These are phyloP conservation scores for Hypoxylon sp. DNA, from an alignment of 2,329 filamentous ascomycete species.

Conservation along the genomic window DNA sequence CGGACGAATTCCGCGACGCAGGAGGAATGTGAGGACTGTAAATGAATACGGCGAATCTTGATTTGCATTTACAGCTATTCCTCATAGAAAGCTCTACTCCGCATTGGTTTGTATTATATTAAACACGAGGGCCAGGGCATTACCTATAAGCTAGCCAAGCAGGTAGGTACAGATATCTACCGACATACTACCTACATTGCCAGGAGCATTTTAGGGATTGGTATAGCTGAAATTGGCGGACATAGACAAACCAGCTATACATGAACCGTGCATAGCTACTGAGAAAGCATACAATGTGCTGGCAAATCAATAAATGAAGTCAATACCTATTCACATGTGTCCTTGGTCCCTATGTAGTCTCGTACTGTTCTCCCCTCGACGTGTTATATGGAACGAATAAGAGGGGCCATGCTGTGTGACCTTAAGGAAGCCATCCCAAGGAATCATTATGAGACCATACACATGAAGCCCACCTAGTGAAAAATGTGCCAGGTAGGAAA, in stretches of 20 bases:
- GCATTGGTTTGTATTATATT: constrained; percentile 5
- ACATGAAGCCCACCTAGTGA: too few species aligned
- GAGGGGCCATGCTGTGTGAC: too few species aligned
- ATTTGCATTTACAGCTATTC: not conserved
- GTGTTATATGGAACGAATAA: too few species aligned
- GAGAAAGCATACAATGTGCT: too few species aligned
- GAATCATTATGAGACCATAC: too few species aligned
- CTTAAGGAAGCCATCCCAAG: too few species aligned
- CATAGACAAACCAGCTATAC: not conserved
- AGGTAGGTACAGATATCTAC: constrained; percentile 7
- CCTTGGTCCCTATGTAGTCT: too few species aligned
- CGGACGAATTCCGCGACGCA: constrained; percentile 20
- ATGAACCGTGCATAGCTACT: not conserved
- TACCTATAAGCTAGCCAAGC: constrained; percentile 1
- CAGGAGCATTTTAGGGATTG: not conserved
- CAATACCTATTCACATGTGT: not conserved
- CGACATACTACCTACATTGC: not conserved
- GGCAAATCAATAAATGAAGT: not conserved
- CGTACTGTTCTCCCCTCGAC: not conserved
- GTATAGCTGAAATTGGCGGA: not conserved
- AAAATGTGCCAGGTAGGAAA: not conserved
- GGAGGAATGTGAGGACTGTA: constrained; percentile 57
- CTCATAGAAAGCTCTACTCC: not conserved
- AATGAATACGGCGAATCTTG: constrained; percentile 42
- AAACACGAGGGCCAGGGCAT: not conserved